These are phyloP conservation scores for Borovskyia barvae DNA, from an alignment of 208 protist species.

Conservation along the genomic window DNA sequence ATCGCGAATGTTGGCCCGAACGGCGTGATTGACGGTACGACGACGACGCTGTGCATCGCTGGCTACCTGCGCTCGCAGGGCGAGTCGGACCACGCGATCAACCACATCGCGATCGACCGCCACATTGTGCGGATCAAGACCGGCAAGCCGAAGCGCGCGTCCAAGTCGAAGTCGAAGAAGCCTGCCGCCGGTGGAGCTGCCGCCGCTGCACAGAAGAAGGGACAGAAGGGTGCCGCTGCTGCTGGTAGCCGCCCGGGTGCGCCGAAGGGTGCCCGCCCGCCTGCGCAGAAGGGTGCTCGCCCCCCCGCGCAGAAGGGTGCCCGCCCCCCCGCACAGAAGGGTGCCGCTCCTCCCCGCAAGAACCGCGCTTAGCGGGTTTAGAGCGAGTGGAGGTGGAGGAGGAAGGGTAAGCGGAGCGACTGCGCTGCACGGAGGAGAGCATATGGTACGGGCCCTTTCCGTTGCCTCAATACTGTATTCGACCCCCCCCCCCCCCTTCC, in stretches of 20 bases:
- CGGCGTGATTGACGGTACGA: slow-evolving; percentile 91
- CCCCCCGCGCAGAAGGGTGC: slow-evolving; percentile 16
- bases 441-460: too few relatives aligned
- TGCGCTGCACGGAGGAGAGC: too few relatives aligned
- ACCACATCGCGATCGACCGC: slow-evolving; percentile 89
- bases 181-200: slow-evolving; percentile 31
- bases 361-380: slow-evolving; percentile 35
- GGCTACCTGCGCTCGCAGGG: slow-evolving; percentile 94
- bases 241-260: slow-evolving; percentile 9
- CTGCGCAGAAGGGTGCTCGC: slow-evolving; percentile 13
- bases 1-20: slow-evolving; percentile 93
- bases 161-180: slow-evolving; percentile 40
- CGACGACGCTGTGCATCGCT: slow-evolving; percentile 93
- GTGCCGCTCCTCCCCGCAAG: slow-evolving; percentile 20
- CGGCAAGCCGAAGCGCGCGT: slow-evolving; percentile 74
- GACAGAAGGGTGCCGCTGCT: slow-evolving; percentile 26
- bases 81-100: slow-evolving; percentile 94
- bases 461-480: too few relatives aligned
- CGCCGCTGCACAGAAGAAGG: slow-evolving; percentile 7
- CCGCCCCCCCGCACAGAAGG: slow-evolving; percentile 15
- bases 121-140: slow-evolving; percentile 87
- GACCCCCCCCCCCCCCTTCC: too few relatives aligned
- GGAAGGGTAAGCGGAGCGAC: too few relatives aligned
- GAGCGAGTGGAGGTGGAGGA: too few relatives aligned
- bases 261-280: slow-evolving; percentile 12